Evolutionary conservation across 2,329 filamentous ascomycete species (phyloP).

Genomic region (Xylariaceae sp.): DNA sequence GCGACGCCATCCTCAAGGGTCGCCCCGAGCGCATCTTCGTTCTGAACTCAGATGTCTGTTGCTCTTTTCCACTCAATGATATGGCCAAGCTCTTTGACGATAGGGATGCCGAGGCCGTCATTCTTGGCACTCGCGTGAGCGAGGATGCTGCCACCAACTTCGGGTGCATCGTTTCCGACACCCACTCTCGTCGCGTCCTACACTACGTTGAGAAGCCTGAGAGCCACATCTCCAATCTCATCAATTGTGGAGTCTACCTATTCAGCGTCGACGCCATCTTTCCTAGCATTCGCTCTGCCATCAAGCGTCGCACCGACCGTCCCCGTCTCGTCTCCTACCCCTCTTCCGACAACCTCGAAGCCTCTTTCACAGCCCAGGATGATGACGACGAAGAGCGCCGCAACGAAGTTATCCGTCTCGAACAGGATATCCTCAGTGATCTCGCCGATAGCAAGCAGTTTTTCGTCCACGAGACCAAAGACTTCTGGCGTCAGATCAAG

Average conservation of each 20-base stretch:
- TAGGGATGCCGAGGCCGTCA: slow-evolving; percentile 94
- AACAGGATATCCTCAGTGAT: slow-evolving; percentile 95
- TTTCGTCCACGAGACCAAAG: slow-evolving; percentile 97
- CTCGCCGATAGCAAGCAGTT: slow-evolving; percentile 97
- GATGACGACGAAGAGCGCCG: slow-evolving; percentile 72
- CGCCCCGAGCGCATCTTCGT: slow-evolving; percentile 94
- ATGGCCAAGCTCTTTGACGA: slow-evolving; percentile 92
- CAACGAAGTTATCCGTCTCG: slow-evolving; percentile 86
- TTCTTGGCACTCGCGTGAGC: slow-evolving; percentile 86
- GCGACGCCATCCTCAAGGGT: slow-evolving; percentile 96
- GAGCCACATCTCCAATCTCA: slow-evolving; percentile 94
- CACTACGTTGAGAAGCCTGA: slow-evolving; percentile 99
- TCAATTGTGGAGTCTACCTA: slow-evolving; percentile 98
- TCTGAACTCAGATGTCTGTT: slow-evolving; percentile 96
- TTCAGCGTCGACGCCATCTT: slow-evolving; percentile 96
- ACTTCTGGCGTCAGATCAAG: slow-evolving; percentile 99
- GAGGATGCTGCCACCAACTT: slow-evolving; percentile 95
- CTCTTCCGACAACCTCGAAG: slow-evolving; percentile 87
- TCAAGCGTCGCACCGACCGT: slow-evolving; percentile 91
- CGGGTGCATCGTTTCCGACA: slow-evolving; percentile 93
- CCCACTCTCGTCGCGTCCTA: slow-evolving; percentile 89
- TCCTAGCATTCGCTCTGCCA: slow-evolving; percentile 88
- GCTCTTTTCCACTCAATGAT: slow-evolving; percentile 92
- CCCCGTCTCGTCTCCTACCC: slow-evolving; percentile 93
- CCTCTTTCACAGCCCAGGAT: slow-evolving; percentile 51